Percentiles rank a stretch among this genome's conserved stretches.
These are phyloP conservation scores for Ascosphaera pollenicola DNA, from an alignment of 2,329 filamentous ascomycete genomes.

Conservation along the genomic window DNA sequence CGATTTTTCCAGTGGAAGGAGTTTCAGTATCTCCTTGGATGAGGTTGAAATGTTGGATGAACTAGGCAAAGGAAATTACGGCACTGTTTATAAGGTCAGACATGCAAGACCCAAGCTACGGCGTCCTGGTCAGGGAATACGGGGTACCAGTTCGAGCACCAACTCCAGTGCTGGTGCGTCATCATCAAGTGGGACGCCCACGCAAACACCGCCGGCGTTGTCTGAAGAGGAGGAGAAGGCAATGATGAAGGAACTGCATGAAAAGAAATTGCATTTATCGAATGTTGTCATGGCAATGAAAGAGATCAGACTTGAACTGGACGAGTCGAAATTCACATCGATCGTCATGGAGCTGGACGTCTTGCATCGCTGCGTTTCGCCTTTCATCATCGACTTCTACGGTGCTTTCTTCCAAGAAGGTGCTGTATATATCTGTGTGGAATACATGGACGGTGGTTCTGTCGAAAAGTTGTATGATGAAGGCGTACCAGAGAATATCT, in stretches of 20 bases:
- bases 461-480: conserved; percentile 89
- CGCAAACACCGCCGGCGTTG: conserved; percentile 10
- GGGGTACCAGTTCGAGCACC: conserved; percentile 29
- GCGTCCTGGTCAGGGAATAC: conserved; percentile 35
- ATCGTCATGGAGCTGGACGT: conserved; percentile 98
- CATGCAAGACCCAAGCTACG: conserved; percentile 52
- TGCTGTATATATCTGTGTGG: conserved; percentile 97
- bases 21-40: conserved; percentile 84
- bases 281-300: conserved; percentile 98
- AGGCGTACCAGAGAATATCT: conserved; percentile 69
- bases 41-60: conserved; percentile 87
- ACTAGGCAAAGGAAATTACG: conserved; percentile 93
- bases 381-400: conserved; percentile 97
- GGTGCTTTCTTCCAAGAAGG: conserved; percentile 98
- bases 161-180: conserved; percentile 22
- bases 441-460: conserved; percentile 97
- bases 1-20: conserved; percentile 73
- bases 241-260: conserved; percentile 4
- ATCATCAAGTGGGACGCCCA: conserved; percentile 5
- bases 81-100: conserved; percentile 89
- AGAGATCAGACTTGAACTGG: conserved; percentile 83
- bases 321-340: conserved; percentile 88
- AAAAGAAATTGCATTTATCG: conserved; percentile 6
- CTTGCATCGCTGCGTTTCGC: conserved; percentile 79
- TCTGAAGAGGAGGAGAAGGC: conserved; percentile 8